Conservation (phyloP, 176 grass and related monocot species). For the Oryza coarctata region DNA sequence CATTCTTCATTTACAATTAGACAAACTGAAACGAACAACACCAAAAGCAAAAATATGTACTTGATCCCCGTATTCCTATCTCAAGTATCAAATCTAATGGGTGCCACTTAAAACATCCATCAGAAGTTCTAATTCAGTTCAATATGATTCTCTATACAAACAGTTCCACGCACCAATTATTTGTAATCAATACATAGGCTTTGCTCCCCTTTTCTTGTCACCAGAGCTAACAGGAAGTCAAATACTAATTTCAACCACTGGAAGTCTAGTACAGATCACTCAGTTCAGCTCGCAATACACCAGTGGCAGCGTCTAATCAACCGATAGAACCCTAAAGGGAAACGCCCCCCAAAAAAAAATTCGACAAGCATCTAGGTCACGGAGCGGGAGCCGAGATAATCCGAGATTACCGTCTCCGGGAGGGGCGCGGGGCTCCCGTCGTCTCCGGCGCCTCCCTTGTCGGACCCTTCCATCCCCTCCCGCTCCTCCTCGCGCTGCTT, state of each 20-base stretch:
- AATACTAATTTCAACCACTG: background rate
- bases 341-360: background rate
- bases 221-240: background rate
- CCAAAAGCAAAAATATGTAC: background rate
- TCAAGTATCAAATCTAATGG: background rate
- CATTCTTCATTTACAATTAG: background rate
- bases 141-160: background rate
- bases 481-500: background rate
- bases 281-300: constrained; percentile 8
- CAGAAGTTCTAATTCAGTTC: background rate
- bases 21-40: background rate
- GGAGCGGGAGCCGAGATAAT: background rate
- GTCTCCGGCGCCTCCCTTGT: constrained; percentile 54
- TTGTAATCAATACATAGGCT: background rate
- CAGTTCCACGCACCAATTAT: background rate
- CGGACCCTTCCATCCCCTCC: constrained; percentile 59
- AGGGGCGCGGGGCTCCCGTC: constrained; percentile 65
- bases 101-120: background rate
- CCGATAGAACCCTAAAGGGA: background rate
- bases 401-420: constrained; percentile 58
- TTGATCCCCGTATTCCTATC: background rate
- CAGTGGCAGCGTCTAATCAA: background rate
- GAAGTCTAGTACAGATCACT: background rate
- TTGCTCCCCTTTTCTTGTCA: background rate
- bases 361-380: constrained; percentile 20